Conservation (phyloP, 805 yeast genomes). For the Pichia deserticola region DNA sequence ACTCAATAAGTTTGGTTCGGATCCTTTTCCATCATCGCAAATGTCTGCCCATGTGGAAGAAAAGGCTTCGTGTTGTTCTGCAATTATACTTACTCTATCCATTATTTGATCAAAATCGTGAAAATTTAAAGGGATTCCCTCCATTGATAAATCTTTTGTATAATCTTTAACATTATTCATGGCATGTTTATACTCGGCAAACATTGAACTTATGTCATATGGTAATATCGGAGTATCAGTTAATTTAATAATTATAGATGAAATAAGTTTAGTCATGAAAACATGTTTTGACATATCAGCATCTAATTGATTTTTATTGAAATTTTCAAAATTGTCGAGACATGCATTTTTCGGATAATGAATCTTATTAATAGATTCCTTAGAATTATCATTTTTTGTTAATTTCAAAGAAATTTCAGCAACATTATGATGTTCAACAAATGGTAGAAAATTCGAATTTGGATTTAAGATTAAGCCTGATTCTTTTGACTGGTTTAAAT, state of each 20-base stretch:
- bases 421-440: constrained; percentile 55
- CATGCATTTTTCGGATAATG: constrained; percentile 48
- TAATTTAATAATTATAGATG: constrained; percentile 47
- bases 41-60: constrained; percentile 55
- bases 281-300: constrained; percentile 48
- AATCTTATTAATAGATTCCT: constrained; percentile 15
- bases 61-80: constrained; percentile 48
- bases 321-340: constrained; percentile 55
- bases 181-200: constrained; percentile 36
- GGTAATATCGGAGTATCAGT: constrained; percentile 76
- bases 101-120: constrained; percentile 23
- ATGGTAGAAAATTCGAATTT: constrained; percentile 37
- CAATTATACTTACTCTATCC: constrained; percentile 35
- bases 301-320: constrained; percentile 43
- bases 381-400: constrained; percentile 13
- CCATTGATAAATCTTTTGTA: constrained; percentile 3
- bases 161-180: constrained; percentile 40
- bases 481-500: constrained; percentile 24
- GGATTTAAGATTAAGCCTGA: background rate
- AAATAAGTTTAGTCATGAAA: constrained; percentile 48
- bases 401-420: constrained; percentile 60
- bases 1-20: constrained; percentile 67
- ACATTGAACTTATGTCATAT: constrained; percentile 44
- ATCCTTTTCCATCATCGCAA: constrained; percentile 43
- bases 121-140: constrained; percentile 18